Evolutionary conservation across 495 filamentous ascomycete species (phyloP).

Genomic region (Aspergillus asperescens): DNA sequence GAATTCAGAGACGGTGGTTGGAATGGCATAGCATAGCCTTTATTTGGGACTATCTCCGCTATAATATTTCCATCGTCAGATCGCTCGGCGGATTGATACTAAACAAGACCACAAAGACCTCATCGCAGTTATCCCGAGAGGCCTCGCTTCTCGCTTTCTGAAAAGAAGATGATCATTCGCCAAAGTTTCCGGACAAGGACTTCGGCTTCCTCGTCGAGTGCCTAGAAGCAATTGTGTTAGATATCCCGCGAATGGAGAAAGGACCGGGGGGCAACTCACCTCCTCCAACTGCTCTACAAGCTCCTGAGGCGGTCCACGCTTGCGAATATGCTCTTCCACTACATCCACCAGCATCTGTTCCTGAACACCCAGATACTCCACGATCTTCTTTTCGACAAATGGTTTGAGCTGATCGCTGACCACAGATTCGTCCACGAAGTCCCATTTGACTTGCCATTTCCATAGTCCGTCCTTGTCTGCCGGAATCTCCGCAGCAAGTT

Average conservation of each 20-base stretch:
- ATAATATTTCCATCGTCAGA: background rate
- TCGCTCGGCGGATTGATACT: background rate
- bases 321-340: conserved; percentile 80
- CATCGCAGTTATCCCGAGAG: conserved; percentile 54
- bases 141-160: conserved; percentile 89
- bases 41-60: background rate
- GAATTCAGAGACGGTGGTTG: background rate
- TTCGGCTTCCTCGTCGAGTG: conserved; percentile 91
- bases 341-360: conserved; percentile 94
- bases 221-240: conserved; percentile 50
- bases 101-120: background rate
- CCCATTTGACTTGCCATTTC: conserved; percentile 90
- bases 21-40: background rate
- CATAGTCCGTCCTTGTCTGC: conserved; percentile 81
- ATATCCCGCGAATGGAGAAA: conserved; percentile 8
- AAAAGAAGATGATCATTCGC: conserved; percentile 98
- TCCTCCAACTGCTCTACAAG: conserved; percentile 79
- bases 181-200: conserved; percentile 93
- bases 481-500: conserved; percentile 86
- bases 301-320: conserved; percentile 68
- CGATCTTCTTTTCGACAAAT: conserved; percentile 96
- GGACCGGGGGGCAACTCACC: conserved; percentile 47
- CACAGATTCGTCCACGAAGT: conserved; percentile 80
- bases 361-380: conserved; percentile 93
- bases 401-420: conserved; percentile 84